Conservation (phyloP, 1,139 yeast species). For the Scheffersomyces stambukii region DNA sequence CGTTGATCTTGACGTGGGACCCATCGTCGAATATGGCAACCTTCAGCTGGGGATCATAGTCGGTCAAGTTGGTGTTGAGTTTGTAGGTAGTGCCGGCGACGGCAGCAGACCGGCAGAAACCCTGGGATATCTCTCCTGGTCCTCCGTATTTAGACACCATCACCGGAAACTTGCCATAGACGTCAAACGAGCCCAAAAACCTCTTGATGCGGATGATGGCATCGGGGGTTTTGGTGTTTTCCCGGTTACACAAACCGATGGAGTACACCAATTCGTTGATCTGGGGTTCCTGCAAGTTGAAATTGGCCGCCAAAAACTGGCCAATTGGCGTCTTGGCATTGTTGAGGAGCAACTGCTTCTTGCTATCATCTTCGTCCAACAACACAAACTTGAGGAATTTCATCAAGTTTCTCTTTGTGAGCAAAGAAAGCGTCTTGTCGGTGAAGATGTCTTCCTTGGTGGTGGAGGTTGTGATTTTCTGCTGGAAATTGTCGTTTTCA, state of each 20-base stretch:
- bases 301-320: conserved; percentile 56
- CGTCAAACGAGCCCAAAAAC: conserved; percentile 80
- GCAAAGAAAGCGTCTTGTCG: conserved; percentile 71
- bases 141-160: conserved; percentile 92
- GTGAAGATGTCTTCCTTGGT: conserved; percentile 89
- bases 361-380: conserved; percentile 61
- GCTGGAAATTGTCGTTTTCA: conserved; percentile 80
- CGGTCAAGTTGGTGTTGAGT: conserved; percentile 60
- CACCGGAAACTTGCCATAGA: conserved; percentile 92
- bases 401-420: conserved; percentile 84
- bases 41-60: conserved; percentile 61
- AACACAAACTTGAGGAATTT: conserved; percentile 86
- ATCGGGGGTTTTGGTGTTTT: conserved; percentile 59
- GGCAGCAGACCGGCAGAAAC: conserved; percentile 96
- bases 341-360: conserved; percentile 35
- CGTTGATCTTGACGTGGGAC: conserved; percentile 65
- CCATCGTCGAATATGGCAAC: conserved; percentile 78
- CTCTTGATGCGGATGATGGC: conserved; percentile 81
- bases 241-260: conserved; percentile 70
- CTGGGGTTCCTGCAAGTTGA: conserved; percentile 70
- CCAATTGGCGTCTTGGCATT: conserved; percentile 52
- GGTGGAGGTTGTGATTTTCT: conserved; percentile 67
- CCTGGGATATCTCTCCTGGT: conserved; percentile 94
- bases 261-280: conserved; percentile 79
- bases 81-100: conserved; percentile 96